A percentile compares a stretch with the other conserved stretches of the same genome.
Evolutionary conservation across 2,329 filamentous ascomycete genomes (phyloP).

Genomic region (Ophiostoma montium): DNA sequence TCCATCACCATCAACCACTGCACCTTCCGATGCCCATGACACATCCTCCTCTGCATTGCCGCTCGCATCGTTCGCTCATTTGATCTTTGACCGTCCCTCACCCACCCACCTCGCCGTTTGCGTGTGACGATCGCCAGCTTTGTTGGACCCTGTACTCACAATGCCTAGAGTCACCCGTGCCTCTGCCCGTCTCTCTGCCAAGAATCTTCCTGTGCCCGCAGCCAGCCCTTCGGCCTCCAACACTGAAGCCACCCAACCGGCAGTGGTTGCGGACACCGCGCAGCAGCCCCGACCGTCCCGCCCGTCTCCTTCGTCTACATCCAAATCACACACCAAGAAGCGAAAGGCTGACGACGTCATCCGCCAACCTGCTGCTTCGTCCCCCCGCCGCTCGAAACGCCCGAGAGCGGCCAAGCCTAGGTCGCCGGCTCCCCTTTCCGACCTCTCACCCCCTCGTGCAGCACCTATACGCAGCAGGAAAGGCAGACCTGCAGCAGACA

Average conservation of each 20-base stretch:
- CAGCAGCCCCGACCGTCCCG: conserved; percentile 17
- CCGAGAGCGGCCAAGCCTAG: conserved; percentile 40
- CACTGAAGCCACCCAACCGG: conserved; percentile 21
- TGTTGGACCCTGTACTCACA: conserved; percentile 45
- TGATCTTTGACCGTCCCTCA: too few relatives aligned
- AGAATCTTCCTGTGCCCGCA: conserved; percentile 37
- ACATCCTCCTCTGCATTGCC: too few relatives aligned
- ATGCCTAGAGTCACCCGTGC: conserved; percentile 96
- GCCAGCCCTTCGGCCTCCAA: conserved; percentile 25
- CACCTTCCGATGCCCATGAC: too few relatives aligned
- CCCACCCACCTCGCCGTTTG: conserved; percentile 12
- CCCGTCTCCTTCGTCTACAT: neutral
- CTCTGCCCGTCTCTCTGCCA: conserved; percentile 77
- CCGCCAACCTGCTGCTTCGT: conserved; percentile 13
- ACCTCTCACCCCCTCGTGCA: conserved; percentile 21
- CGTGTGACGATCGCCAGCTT: neutral
- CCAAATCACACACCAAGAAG: conserved; percentile 9
- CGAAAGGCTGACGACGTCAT: neutral
- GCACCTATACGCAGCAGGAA: conserved; percentile 38
- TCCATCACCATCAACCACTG: too few relatives aligned
- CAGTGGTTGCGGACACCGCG: conserved; percentile 22
- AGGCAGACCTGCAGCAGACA: conserved; percentile 46
- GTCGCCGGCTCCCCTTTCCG: conserved; percentile 13
- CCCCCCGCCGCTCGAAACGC: conserved; percentile 53
- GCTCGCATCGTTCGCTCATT: too few relatives aligned